phyloP scores from a whole-genome alignment of 108 stramenopile species.

The Fragilaria radians region DNA sequence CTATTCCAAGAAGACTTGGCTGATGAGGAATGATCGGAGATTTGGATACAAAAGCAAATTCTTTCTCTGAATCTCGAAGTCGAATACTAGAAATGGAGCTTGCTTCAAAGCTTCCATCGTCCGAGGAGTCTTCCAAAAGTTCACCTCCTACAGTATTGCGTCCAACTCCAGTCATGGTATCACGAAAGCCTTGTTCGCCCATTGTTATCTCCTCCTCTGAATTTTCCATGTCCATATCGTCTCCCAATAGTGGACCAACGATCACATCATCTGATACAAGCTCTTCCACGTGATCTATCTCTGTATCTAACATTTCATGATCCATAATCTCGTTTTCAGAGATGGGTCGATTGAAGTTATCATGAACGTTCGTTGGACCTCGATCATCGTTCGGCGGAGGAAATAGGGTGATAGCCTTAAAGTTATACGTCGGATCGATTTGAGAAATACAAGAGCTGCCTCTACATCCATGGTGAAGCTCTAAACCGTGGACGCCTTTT shows the following conservation, averaged over 20 bases:
- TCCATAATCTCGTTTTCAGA: no score
- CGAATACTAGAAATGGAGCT: conserved; percentile 10
- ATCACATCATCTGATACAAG: neutral
- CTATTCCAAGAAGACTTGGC: conserved; percentile 58
- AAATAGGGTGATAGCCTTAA: no score
- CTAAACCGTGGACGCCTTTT: conserved; percentile 35
- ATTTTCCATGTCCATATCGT: conserved; percentile 26
- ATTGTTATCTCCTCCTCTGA: conserved; percentile 43
- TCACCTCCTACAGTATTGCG: neutral
- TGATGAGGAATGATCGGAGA: conserved; percentile 77
- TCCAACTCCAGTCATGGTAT: neutral
- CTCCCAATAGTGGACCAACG: neutral
- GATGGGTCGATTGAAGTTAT: no score
- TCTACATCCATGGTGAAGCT: conserved; percentile 68
- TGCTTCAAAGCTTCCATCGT: conserved; percentile 24
- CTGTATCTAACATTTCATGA: neutral
- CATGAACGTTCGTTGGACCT: no score
- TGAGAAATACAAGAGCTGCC: conserved; percentile 43
- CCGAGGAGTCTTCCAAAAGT: conserved; percentile 30
- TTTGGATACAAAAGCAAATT: conserved; percentile 64
- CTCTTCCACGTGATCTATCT: neutral
- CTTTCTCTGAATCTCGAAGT: conserved; percentile 26
- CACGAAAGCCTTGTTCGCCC: conserved; percentile 15
- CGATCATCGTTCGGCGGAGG: no score
- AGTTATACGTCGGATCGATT: neutral